Evolutionary conservation across 2,329 filamentous ascomycete genomes (phyloP).

Genomic region (Tothia fuscella): DNA sequence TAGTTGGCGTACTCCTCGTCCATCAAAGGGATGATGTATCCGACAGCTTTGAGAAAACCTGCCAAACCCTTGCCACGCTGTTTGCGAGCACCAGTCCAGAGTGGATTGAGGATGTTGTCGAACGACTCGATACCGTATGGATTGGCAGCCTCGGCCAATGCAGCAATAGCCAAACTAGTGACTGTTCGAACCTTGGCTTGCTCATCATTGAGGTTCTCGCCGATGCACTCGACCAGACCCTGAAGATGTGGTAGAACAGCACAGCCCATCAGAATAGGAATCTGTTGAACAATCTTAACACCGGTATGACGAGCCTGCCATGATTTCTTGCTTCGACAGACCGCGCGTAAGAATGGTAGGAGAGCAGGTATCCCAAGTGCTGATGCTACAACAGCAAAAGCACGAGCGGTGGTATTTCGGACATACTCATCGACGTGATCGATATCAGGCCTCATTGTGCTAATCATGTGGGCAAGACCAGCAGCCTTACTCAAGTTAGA

Average conservation of each 20-base stretch:
- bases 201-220: slow-evolving; percentile 90
- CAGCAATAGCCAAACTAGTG: slow-evolving; percentile 87
- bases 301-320: slow-evolving; percentile 97
- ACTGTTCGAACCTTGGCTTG: slow-evolving; percentile 97
- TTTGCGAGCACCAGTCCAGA: slow-evolving; percentile 94
- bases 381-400: slow-evolving; percentile 93
- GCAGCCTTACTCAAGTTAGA: slow-evolving; percentile 96
- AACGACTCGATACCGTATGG: slow-evolving; percentile 99
- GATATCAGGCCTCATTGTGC: slow-evolving; percentile 96
- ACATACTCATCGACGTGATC: slow-evolving; percentile 98
- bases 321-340: slow-evolving; percentile 96
- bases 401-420: slow-evolving; percentile 90
- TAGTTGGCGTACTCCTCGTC: slow-evolving; percentile 99
- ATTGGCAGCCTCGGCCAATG: slow-evolving; percentile 88
- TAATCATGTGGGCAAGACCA: slow-evolving; percentile 96
- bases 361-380: slow-evolving; percentile 91
- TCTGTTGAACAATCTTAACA: slow-evolving; percentile 98
- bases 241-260: slow-evolving; percentile 92
- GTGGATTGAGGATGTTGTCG: slow-evolving; percentile 89
- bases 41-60: slow-evolving; percentile 92
- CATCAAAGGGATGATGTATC: slow-evolving; percentile 97
- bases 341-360: slow-evolving; percentile 85
- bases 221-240: slow-evolving; percentile 91
- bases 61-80: slow-evolving; percentile 93
- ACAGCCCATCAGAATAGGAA: slow-evolving; percentile 97